These are phyloP conservation scores for Bruguiera sexangula DNA, from an alignment of 345 rosid species.

Conservation along the genomic window DNA sequence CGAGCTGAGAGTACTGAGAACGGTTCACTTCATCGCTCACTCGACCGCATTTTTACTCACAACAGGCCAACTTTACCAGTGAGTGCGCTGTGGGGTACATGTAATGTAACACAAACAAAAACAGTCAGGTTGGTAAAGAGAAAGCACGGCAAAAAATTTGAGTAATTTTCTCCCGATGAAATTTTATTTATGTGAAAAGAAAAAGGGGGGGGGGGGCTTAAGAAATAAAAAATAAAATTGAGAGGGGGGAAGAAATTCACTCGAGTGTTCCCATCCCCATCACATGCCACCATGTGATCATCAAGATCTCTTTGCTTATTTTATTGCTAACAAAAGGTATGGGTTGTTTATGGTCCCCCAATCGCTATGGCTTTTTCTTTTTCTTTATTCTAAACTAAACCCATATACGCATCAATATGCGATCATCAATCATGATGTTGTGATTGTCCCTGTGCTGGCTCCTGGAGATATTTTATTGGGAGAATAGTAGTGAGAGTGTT, in stretches of 20 bases:
- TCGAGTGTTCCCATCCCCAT: slow-evolving; percentile 26
- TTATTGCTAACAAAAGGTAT: slow-evolving; percentile 36
- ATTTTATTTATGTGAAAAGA: not conserved
- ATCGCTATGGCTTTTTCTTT: slow-evolving; percentile 8
- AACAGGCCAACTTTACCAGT: slow-evolving; percentile 29
- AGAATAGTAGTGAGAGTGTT: not conserved
- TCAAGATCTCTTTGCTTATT: slow-evolving; percentile 19
- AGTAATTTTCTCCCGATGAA: not conserved
- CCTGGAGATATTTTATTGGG: not conserved
- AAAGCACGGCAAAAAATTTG: not conserved
- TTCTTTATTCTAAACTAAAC: slow-evolving; percentile 22
- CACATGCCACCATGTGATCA: slow-evolving; percentile 48
- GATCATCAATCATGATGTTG: slow-evolving; percentile 18
- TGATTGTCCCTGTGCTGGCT: not conserved
- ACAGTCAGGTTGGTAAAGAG: slow-evolving; percentile 8
- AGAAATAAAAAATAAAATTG: not conserved
- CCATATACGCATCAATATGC: not conserved
- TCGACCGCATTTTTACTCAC: slow-evolving; percentile 21
- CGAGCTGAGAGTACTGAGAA: slow-evolving; percentile 14
- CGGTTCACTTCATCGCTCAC: slow-evolving; percentile 36
- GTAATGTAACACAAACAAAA: not conserved
- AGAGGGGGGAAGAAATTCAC: not conserved
- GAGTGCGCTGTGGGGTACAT: slow-evolving; percentile 49
- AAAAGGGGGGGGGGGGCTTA: too few species aligned
- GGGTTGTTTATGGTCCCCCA: slow-evolving; percentile 57